A percentile compares a stretch with the other conserved stretches of the same genome.
Conservation (phyloP, 2,329 filamentous ascomycete species). For the Phyllosticta citrichinensis region DNA sequence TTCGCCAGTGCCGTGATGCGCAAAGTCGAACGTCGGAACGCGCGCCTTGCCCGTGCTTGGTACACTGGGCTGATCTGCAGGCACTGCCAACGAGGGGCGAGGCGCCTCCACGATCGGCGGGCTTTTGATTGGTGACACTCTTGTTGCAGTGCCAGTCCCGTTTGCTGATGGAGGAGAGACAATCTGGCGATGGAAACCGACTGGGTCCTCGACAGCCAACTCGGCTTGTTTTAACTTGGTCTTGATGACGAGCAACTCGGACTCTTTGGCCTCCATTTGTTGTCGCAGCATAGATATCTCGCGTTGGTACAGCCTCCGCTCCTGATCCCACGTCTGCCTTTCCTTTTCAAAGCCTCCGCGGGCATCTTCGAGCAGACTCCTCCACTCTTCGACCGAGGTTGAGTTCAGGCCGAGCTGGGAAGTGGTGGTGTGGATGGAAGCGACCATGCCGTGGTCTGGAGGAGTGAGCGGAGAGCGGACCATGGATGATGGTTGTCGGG, state of each 20-base stretch:
- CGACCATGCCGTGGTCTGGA: slow-evolving; percentile 7
- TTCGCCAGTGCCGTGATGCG: slow-evolving; percentile 3
- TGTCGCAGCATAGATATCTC: slow-evolving; percentile 3
- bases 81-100: background rate
- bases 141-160: background rate
- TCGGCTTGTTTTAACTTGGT: slow-evolving; percentile 10
- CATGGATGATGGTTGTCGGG: slow-evolving; percentile 1
- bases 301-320: slow-evolving; percentile 5
- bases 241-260: slow-evolving; percentile 6
- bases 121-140: slow-evolving; percentile 5
- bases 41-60: background rate
- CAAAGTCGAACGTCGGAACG: background rate
- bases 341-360: slow-evolving; percentile 7
- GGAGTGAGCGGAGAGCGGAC: slow-evolving; percentile 8
- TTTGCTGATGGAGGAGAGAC: slow-evolving; percentile 7
- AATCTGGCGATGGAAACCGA: slow-evolving; percentile 5
- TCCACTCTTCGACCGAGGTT: slow-evolving; percentile 6
- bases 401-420: background rate
- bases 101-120: background rate
- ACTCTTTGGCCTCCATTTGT: slow-evolving; percentile 6
- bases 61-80: background rate
- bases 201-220: slow-evolving; percentile 6
- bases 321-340: slow-evolving; percentile 8
- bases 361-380: slow-evolving; percentile 5
- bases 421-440: background rate